Evolutionary conservation across 148 eudicot genomes (phyloP), one percentile per base, ranked within the genome.

Genomic region (Salicornia ramosissima): DNA sequence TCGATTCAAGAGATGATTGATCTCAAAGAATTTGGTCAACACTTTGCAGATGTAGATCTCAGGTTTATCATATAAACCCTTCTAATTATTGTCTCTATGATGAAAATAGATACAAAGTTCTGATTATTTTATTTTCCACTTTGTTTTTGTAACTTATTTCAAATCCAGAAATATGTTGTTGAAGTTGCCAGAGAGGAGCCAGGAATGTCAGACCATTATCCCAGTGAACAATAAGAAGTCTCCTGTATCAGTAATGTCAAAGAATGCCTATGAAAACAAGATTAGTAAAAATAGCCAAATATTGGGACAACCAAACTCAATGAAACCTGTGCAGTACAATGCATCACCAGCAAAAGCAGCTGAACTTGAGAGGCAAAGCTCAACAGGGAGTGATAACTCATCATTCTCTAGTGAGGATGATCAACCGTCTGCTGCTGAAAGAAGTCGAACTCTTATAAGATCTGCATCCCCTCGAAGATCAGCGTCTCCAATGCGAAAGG

Each of bases 311-410:
- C 69, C 73, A 25, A 50, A 40, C 39, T 72, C 72, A 18, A 85
- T 80, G 60, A 76, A 79, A 67, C 83, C 81, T 52, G 88, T 88
- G 25, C 86, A 73, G 68, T 90, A 90, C 77, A 81, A 80, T 64
- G 97, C 84, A 64, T 94, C 98, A 21, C 98, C 98, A 54, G 97
- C 97, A 34, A 87, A 90, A 82, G 97, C 76, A 77, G 97, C 96
- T 29, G 88, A 85, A 74, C 43, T 78, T 57, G 98, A 90, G 86
- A 80, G 90, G 67, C 85, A 84, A 57, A 79, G 83, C 83, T 87
- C 85, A 39, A 74, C 87, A 63, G 87, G 78, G 53, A 81, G 87
- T 68, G 97, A 87, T 29, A 83, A 83, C 65, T 86, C 91, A 47
- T 86, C 91, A 73, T 65, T 56, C 49, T 86, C 95, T 15, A 88